A percentile compares a stretch with the other conserved stretches of the same genome.
phyloP scores from a whole-genome alignment of 2,329 filamentous ascomycete genomes.

The Berkeleyomyces rouxiae region DNA sequence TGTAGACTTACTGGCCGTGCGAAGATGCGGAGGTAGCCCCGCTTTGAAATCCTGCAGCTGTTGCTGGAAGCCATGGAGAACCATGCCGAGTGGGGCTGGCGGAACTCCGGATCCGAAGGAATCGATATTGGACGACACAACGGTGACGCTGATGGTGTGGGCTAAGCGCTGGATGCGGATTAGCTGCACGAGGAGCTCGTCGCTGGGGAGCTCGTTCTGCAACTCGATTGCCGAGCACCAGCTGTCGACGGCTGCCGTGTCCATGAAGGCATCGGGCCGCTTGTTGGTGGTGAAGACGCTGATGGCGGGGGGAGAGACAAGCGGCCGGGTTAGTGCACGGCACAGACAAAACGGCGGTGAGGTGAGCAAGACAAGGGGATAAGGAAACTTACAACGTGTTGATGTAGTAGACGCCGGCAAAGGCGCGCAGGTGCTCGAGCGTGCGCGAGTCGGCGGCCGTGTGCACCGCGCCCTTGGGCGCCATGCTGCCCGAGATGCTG shows the following conservation, averaged over 20 bases:
- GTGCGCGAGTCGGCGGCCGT: slow-evolving; percentile 15
- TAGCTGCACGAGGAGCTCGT: slow-evolving; percentile 29
- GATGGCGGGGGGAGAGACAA: not conserved
- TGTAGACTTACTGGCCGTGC: slow-evolving; percentile 20
- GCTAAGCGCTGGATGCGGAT: slow-evolving; percentile 32
- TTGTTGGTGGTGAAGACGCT: slow-evolving; percentile 31
- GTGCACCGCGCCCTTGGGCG: slow-evolving; percentile 15
- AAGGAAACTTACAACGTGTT: slow-evolving; percentile 28
- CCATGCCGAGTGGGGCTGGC: slow-evolving; percentile 23
- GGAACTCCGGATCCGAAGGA: slow-evolving; percentile 8
- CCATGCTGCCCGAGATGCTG: slow-evolving; percentile 17
- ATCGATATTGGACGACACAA: slow-evolving; percentile 20
- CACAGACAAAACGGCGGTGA: too few relatives aligned
- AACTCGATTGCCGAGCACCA: slow-evolving; percentile 28
- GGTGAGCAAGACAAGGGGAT: not conserved
- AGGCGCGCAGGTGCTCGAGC: slow-evolving; percentile 31
- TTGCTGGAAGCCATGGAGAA: slow-evolving; percentile 29
- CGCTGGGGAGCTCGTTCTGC: slow-evolving; percentile 27
- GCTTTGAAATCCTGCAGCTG: slow-evolving; percentile 26
- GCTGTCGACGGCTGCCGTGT: slow-evolving; percentile 26
- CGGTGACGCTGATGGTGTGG: slow-evolving; percentile 29
- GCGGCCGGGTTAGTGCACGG: not conserved
- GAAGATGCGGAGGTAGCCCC: slow-evolving; percentile 22
- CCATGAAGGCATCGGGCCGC: slow-evolving; percentile 31
- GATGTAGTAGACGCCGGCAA: slow-evolving; percentile 33